Evolutionary conservation across 2,329 filamentous ascomycete species (phyloP), one percentile per base, ranked within the genome.

Genomic region (Epichloe brachyelytri): DNA sequence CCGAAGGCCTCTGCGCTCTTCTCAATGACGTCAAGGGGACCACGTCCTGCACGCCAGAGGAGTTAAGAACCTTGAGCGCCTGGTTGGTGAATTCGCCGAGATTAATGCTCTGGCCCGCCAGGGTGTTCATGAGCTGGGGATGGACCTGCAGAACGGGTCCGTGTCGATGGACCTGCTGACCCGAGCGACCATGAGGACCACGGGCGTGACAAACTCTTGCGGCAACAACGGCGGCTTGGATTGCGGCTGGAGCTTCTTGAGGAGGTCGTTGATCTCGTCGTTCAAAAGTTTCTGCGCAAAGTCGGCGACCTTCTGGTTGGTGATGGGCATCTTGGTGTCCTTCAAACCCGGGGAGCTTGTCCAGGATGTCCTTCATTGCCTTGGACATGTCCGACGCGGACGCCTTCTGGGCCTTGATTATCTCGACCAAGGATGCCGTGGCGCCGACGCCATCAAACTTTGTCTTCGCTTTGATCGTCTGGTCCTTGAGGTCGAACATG

Each of bases 401-500:
- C 4, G 2, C 39, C 19, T 43, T 1, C 19, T 43, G 39, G 10
- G 39, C 39, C 17, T 43, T 43, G 15, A 43, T 43, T 0, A 43
- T 22, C 39, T 22, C 39, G 19, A 41, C 2, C 15, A 41, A 14
- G 19, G 39, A 4, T 1, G 5, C 39, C 10, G 39, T 41, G 39
- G 17, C 39, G 10, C 39, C 39, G 17, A 41, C 8, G 17, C 17
- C 1, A 19, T 41, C 39, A 4, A 41, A 1, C 10, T 22, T 22
- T 12, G 39, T 2, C n/a, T n/a, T 15, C 15, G 39, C 39, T 2
- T 41, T 3, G n/a, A 41, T 5, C 1, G n/a, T 2, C 2, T 5
- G 39, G 17, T 41, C 39, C n/a, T 41, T 41, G 15, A 41, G 39
- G 5, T 41, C n/a, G 39, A 41, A 41, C 39, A 41, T 41, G 39